Evolutionary conservation across 495 filamentous ascomycete genomes (phyloP).

Genomic region (Cenococcum geophilum): DNA sequence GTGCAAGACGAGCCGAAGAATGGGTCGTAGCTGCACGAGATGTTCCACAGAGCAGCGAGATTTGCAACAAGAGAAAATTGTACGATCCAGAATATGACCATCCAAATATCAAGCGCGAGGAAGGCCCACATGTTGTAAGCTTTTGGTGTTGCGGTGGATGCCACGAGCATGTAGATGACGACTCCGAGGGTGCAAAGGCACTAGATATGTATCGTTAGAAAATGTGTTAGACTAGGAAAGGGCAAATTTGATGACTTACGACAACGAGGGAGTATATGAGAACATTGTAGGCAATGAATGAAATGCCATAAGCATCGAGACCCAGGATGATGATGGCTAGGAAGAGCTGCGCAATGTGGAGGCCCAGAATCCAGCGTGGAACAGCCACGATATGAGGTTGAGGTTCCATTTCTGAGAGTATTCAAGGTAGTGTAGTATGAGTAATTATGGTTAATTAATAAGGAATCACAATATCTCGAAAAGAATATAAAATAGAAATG

Average conservation of each 20-base stretch:
- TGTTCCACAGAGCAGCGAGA: constrained; percentile 15
- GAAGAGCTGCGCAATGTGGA: constrained; percentile 14
- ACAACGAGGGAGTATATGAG: constrained; percentile 26
- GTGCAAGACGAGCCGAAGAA: constrained; percentile 8
- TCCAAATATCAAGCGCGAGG: constrained; percentile 17
- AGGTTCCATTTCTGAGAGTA: constrained; percentile 7
- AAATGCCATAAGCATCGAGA: constrained; percentile 25
- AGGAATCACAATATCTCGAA: too few species aligned
- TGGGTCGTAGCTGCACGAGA: neutral
- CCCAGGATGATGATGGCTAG: constrained; percentile 27
- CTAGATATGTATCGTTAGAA: constrained; percentile 3
- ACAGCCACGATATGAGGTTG: constrained; percentile 1
- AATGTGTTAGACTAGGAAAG: neutral
- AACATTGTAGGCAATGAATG: constrained; percentile 21
- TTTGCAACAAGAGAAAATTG: constrained; percentile 25
- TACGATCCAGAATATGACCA: constrained; percentile 28
- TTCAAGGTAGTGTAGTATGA: too few species aligned
- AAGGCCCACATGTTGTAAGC: constrained; percentile 19
- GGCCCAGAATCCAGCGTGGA: constrained; percentile 14
- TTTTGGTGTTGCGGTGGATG: constrained; percentile 12
- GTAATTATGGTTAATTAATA: too few species aligned
- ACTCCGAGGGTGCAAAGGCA: constrained; percentile 16
- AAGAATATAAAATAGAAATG: too few species aligned
- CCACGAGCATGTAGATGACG: constrained; percentile 11
- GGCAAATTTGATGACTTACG: constrained; percentile 12